A percentile compares a stretch with the other conserved stretches of the same genome.
Conservation (phyloP, 805 yeast genomes). For the Spencermartinsiella europaea region DNA sequence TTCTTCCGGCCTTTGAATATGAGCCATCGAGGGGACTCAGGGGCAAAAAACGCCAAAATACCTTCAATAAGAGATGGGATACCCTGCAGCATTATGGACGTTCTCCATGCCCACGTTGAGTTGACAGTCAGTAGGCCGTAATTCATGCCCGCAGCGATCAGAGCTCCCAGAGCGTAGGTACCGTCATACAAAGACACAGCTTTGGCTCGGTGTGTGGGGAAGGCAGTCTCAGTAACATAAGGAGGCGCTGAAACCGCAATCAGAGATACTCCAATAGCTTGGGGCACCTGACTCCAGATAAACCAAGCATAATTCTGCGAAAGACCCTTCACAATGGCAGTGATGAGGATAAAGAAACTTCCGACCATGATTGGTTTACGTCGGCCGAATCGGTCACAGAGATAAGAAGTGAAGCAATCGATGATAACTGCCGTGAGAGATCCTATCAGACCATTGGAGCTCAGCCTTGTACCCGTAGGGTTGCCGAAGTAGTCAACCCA, state of each 20-base stretch:
- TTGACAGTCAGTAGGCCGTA: constrained; percentile 37
- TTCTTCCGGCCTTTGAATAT: constrained; percentile 39
- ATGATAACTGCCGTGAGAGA: constrained; percentile 64
- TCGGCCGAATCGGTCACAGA: constrained; percentile 63
- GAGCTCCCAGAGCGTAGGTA: constrained; percentile 35
- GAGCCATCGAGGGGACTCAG: constrained; percentile 47
- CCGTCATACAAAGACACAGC: constrained; percentile 3
- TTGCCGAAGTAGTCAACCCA: constrained; percentile 16
- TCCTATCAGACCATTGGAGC: constrained; percentile 43
- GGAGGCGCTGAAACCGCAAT: constrained; percentile 67
- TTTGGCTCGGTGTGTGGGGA: constrained; percentile 57
- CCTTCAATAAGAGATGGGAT: constrained; percentile 55
- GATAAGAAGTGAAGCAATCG: constrained; percentile 42
- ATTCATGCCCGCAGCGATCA: constrained; percentile 48
- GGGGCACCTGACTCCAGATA: constrained; percentile 60
- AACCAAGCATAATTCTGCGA: constrained; percentile 53
- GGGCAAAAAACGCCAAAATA: constrained; percentile 32
- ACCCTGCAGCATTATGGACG: constrained; percentile 67
- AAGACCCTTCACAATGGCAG: constrained; percentile 47
- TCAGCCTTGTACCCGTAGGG: constrained; percentile 16
- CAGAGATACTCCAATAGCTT: constrained; percentile 70
- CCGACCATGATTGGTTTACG: constrained; percentile 54
- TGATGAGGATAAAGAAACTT: constrained; percentile 48
- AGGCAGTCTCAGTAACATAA: constrained; percentile 68
- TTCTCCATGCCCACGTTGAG: constrained; percentile 49